phyloP scores from a whole-genome alignment of 106 monocot species.

The Cymbidium sinense region DNA sequence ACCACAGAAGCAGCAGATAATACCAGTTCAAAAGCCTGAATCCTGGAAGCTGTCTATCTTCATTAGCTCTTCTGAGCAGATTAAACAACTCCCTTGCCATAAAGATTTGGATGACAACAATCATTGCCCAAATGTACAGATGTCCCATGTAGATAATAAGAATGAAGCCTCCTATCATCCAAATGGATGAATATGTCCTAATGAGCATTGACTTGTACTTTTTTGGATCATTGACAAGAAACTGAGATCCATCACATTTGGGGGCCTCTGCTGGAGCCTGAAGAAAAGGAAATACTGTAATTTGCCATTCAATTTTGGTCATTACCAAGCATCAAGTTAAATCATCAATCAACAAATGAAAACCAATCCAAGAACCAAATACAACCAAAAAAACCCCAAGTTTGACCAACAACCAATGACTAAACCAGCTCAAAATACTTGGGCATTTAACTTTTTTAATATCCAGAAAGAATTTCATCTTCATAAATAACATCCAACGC shows the following conservation, averaged over 20 bases:
- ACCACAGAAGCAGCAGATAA: neutral
- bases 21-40: constrained; percentile 97
- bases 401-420: neutral
- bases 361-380: neutral
- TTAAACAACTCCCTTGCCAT: constrained; percentile 95
- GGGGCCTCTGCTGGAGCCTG: constrained; percentile 50
- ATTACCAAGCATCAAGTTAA: neutral
- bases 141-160: constrained; percentile 92
- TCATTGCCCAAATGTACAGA: constrained; percentile 95
- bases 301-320: neutral
- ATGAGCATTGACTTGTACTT: constrained; percentile 94
- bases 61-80: constrained; percentile 83
- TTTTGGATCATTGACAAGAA: constrained; percentile 75
- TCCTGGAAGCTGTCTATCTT: constrained; percentile 79
- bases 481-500: neutral
- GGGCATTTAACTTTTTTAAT: neutral
- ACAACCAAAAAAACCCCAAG: neutral
- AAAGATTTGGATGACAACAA: constrained; percentile 91
- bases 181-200: constrained; percentile 81
- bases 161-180: constrained; percentile 80
- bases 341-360: neutral
- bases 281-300: constrained; percentile 7
- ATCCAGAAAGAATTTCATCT: neutral
- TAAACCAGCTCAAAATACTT: neutral
- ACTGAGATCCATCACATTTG: constrained; percentile 56